These are phyloP conservation scores for Penicillium decumbens DNA, from an alignment of 2,329 filamentous ascomycete genomes.

Conservation along the genomic window DNA sequence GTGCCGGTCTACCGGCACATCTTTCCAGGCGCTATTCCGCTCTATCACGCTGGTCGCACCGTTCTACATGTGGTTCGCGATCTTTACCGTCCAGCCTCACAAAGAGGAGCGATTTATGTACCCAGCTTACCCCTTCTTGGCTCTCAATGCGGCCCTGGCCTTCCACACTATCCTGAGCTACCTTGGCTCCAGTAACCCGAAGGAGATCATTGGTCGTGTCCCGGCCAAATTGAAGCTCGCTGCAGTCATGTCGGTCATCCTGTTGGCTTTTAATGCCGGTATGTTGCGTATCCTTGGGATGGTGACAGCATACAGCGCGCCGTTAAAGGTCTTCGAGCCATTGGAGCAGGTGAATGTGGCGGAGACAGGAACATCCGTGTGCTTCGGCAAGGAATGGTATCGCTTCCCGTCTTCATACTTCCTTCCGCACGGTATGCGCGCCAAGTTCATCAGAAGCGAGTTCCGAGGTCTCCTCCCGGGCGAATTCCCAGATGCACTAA, in stretches of 20 bases:
- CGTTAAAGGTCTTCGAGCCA: slow-evolving; percentile 58
- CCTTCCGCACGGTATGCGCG: slow-evolving; percentile 73
- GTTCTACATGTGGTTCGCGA: slow-evolving; percentile 89
- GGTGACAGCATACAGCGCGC: slow-evolving; percentile 77
- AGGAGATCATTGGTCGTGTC: slow-evolving; percentile 64
- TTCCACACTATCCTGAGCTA: slow-evolving; percentile 74
- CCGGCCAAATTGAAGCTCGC: slow-evolving; percentile 69
- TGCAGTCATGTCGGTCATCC: slow-evolving; percentile 55
- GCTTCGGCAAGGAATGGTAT: slow-evolving; percentile 97
- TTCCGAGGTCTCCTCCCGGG: slow-evolving; percentile 86
- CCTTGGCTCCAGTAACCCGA: slow-evolving; percentile 66
- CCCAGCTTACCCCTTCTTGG: slow-evolving; percentile 84
- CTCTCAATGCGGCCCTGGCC: slow-evolving; percentile 79
- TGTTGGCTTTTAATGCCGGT: slow-evolving; percentile 62
- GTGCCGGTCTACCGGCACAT: slow-evolving; percentile 56
- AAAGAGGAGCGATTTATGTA: slow-evolving; percentile 99
- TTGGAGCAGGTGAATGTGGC: slow-evolving; percentile 50
- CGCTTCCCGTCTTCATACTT: slow-evolving; percentile 93
- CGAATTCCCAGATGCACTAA: slow-evolving; percentile 72
- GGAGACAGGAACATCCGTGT: slow-evolving; percentile 64
- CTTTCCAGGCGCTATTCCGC: slow-evolving; percentile 66
- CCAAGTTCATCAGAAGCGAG: slow-evolving; percentile 86
- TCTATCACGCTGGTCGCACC: slow-evolving; percentile 74
- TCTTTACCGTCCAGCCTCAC: slow-evolving; percentile 89
- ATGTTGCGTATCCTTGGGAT: slow-evolving; percentile 70